Evolutionary conservation across 495 filamentous ascomycete species (phyloP).

Genomic region (Beverwykella pulmonaria): DNA sequence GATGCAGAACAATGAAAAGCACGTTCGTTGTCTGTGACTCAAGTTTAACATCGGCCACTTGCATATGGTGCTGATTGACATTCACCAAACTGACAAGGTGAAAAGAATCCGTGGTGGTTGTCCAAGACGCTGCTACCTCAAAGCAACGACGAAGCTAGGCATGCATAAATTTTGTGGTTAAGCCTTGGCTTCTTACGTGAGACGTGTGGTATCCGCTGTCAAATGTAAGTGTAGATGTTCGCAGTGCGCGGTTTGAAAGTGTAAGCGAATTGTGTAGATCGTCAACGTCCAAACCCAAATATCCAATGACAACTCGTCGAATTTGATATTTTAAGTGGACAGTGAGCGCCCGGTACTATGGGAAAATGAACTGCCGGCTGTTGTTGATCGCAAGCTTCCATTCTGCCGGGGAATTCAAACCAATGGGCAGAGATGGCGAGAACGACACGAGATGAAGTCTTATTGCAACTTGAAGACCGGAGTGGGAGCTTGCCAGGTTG

Average conservation of each 20-base stretch:
- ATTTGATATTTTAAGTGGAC: conserved; percentile 1
- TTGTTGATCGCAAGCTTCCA: background rate
- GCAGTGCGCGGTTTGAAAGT: background rate
- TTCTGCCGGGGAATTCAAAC: conserved; percentile 6
- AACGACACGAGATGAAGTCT: background rate
- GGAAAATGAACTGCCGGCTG: conserved; percentile 19
- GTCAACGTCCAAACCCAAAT: background rate
- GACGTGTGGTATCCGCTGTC: background rate
- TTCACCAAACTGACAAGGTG: too few relatives aligned
- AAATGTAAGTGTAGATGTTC: background rate
- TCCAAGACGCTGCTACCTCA: too few relatives aligned
- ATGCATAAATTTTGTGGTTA: background rate
- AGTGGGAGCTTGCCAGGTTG: background rate
- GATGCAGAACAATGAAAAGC: background rate
- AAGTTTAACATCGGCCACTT: background rate
- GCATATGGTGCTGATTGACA: background rate
- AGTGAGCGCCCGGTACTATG: conserved; percentile 9
- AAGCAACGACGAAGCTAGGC: too few relatives aligned
- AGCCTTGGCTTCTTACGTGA: background rate
- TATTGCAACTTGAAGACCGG: background rate
- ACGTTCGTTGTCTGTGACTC: background rate
- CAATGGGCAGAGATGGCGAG: background rate
- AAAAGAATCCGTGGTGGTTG: too few relatives aligned
- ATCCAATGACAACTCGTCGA: background rate
- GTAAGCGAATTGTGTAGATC: background rate